Conservation (phyloP, 805 yeast species). For the Saccharomycopsis lassenensis region DNA sequence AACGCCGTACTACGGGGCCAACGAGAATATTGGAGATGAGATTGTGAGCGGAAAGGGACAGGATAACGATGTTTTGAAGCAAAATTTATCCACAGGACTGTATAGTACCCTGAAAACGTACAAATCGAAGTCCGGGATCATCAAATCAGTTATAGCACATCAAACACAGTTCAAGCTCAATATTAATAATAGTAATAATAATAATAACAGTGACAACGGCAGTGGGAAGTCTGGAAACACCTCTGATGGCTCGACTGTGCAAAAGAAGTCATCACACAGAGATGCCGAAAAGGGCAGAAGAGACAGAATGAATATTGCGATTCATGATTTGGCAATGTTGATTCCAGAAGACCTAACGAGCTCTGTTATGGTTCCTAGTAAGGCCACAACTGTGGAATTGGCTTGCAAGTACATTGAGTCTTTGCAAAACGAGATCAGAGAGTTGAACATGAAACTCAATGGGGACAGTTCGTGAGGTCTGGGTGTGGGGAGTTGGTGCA, state of each 20-base stretch:
- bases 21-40: no score
- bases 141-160: constrained; percentile 16
- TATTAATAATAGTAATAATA: constrained; percentile 14
- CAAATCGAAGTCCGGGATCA: constrained; percentile 9
- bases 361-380: constrained; percentile 59
- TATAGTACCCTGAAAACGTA: constrained; percentile 17
- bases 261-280: constrained; percentile 47
- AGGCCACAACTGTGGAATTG: constrained; percentile 91
- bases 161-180: constrained; percentile 18
- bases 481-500: constrained; percentile 1
- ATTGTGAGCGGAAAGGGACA: no score
- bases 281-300: constrained; percentile 95
- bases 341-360: constrained; percentile 55
- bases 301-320: constrained; percentile 82
- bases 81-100: no score
- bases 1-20: background rate
- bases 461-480: no score
- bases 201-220: constrained; percentile 4
- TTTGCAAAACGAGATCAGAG: constrained; percentile 28
- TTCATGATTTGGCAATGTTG: constrained; percentile 57
- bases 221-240: constrained; percentile 1
- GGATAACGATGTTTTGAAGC: no score
- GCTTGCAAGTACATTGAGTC: constrained; percentile 60
- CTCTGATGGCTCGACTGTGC: no score
- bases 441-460: constrained; percentile 8